Conservation (phyloP, 2,329 filamentous ascomycete species). For the Cordyceps tenuipes region DNA sequence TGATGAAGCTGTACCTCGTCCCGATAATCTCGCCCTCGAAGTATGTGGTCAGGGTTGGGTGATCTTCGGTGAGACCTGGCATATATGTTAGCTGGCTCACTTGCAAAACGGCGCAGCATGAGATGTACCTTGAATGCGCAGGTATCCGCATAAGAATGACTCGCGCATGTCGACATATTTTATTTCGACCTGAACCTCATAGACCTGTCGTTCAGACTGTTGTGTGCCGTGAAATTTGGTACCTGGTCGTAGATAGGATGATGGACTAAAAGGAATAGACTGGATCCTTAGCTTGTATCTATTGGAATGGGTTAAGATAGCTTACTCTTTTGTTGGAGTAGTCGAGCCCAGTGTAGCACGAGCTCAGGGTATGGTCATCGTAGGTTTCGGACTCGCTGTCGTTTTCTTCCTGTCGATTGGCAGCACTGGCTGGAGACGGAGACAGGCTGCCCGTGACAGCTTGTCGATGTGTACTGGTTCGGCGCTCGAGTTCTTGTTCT, state of each 20-base stretch:
- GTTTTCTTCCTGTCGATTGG: background rate
- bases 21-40: constrained; percentile 98
- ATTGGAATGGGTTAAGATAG: background rate
- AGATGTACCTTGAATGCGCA: constrained; percentile 77
- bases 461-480: background rate
- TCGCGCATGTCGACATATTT: constrained; percentile 93
- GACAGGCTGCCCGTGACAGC: background rate
- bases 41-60: constrained; percentile 95
- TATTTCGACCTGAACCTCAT: constrained; percentile 94
- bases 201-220: constrained; percentile 84
- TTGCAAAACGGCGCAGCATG: constrained; percentile 18
- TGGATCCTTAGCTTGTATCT: constrained; percentile 25
- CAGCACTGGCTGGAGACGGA: background rate
- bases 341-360: constrained; percentile 8
- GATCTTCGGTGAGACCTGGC: constrained; percentile 82
- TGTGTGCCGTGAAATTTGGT: constrained; percentile 88
- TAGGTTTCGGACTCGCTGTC: background rate
- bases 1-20: constrained; percentile 87
- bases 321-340: constrained; percentile 41
- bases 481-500: constrained; percentile 6
- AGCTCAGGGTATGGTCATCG: constrained; percentile 1
- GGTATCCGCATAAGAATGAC: constrained; percentile 88
- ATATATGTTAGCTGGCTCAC: constrained; percentile 7
- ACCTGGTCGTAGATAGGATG: constrained; percentile 76
- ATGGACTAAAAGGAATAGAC: constrained; percentile 71